Evolutionary conservation across 1,284 basidiomycete genomes (phyloP).

Genomic region (Tylopilus orsonianus): DNA sequence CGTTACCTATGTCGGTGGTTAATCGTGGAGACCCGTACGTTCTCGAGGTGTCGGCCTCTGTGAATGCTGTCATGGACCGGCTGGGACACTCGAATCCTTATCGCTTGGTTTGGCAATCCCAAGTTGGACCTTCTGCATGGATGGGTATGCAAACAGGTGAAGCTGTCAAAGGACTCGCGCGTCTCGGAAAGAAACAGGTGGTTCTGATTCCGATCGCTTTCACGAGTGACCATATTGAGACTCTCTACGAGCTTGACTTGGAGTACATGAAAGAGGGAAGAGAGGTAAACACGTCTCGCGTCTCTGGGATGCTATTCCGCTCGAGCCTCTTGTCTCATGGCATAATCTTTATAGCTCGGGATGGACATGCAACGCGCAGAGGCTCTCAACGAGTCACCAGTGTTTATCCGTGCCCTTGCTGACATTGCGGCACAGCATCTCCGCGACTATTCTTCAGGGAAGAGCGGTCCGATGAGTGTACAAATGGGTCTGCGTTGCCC

Average conservation of each 20-base stretch:
- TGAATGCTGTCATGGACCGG: slow-evolving; percentile 86
- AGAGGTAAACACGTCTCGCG: slow-evolving; percentile 57
- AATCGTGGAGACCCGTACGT: slow-evolving; percentile 99
- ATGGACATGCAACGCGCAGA: slow-evolving; percentile 90
- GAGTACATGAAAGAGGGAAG: slow-evolving; percentile 92
- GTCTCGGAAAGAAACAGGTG: slow-evolving; percentile 84
- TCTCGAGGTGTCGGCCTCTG: slow-evolving; percentile 93
- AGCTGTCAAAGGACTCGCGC: slow-evolving; percentile 89
- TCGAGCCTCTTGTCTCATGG: slow-evolving; percentile 11
- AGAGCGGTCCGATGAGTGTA: slow-evolving; percentile 62
- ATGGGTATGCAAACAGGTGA: slow-evolving; percentile 96
- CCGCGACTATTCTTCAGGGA: slow-evolving; percentile 54
- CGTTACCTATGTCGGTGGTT: slow-evolving; percentile 94
- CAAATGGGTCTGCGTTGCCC: slow-evolving; percentile 92
- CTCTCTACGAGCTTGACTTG: slow-evolving; percentile 93
- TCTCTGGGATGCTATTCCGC: slow-evolving; percentile 1
- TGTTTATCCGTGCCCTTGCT: slow-evolving; percentile 94
- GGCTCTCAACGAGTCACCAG: slow-evolving; percentile 97
- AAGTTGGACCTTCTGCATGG: slow-evolving; percentile 98
- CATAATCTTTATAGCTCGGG: slow-evolving; percentile 61
- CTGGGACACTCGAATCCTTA: slow-evolving; percentile 81
- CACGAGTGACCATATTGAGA: slow-evolving; percentile 99
- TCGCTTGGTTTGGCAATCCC: slow-evolving; percentile 96
- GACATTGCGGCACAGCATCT: slow-evolving; percentile 90
- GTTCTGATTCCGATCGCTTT: slow-evolving; percentile 96